These are phyloP conservation scores for Dictyophora rubrovolvata DNA, from an alignment of 768 basidiomycete species.

Conservation along the genomic window DNA sequence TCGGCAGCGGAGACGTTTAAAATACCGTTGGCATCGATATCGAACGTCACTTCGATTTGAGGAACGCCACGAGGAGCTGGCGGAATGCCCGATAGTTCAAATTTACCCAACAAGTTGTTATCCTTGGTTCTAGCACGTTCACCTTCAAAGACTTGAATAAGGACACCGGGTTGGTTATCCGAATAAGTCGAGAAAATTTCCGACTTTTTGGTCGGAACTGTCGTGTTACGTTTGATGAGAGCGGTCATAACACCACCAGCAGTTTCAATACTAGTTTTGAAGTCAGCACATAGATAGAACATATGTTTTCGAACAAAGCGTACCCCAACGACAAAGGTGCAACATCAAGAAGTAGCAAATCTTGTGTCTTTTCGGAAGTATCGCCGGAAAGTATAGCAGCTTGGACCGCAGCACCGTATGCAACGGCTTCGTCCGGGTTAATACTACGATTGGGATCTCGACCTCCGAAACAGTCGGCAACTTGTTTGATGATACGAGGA, in stretches of 20 bases:
- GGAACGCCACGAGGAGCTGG: slow-evolving; percentile 97
- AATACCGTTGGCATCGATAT: slow-evolving; percentile 95
- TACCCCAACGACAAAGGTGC: slow-evolving; percentile 67
- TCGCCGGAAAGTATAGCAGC: slow-evolving; percentile 97
- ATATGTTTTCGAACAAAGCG: slow-evolving; percentile 21
- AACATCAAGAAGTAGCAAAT: slow-evolving; percentile 91
- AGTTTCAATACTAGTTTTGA: slow-evolving; percentile 75
- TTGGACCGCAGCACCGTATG: slow-evolving; percentile 97
- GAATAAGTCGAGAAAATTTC: slow-evolving; percentile 98
- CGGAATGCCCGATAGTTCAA: slow-evolving; percentile 93
- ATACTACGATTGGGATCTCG: slow-evolving; percentile 99
- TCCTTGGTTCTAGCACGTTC: slow-evolving; percentile 98
- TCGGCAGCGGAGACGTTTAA: slow-evolving; percentile 91
- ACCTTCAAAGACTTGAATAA: slow-evolving; percentile 97
- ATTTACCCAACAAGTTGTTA: slow-evolving; percentile 97
- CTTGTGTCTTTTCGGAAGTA: slow-evolving; percentile 96
- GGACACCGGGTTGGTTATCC: slow-evolving; percentile 97
- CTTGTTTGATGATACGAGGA: slow-evolving; percentile 92
- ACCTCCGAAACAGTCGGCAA: slow-evolving; percentile 97
- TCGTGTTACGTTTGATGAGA: slow-evolving; percentile 97
- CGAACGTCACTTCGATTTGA: slow-evolving; percentile 96
- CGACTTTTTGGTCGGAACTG: slow-evolving; percentile 96
- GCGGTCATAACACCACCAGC: slow-evolving; percentile 99
- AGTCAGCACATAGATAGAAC: slow-evolving; percentile 30
- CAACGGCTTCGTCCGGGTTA: slow-evolving; percentile 98